These are phyloP conservation scores for Polytolypa hystricis DNA, from an alignment of 2,329 filamentous ascomycete species.

Conservation along the genomic window DNA sequence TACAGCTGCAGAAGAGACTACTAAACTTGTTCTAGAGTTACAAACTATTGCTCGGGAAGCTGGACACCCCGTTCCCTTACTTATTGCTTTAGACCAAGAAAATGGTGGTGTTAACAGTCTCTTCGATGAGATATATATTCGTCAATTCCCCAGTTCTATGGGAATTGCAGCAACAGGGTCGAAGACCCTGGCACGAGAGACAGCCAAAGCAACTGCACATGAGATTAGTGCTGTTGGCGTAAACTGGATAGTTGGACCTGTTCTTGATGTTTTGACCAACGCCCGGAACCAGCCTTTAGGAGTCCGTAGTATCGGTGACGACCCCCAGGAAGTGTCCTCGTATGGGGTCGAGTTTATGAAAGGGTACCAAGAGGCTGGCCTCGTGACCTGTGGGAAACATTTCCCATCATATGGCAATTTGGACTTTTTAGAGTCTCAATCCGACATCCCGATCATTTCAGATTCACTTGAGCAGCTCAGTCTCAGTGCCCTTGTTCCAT, in stretches of 20 bases:
- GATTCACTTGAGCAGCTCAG: conserved; percentile 88
- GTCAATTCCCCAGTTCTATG: conserved; percentile 96
- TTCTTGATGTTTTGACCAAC: conserved; percentile 88
- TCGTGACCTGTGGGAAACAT: conserved; percentile 87
- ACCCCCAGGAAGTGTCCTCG: conserved; percentile 87
- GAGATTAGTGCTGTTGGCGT: conserved; percentile 88
- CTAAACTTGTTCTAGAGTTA: conserved; percentile 75
- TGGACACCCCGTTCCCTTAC: conserved; percentile 75
- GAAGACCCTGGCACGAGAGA: conserved; percentile 71
- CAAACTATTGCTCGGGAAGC: conserved; percentile 86
- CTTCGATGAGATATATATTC: conserved; percentile 90
- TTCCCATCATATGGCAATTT: conserved; percentile 94
- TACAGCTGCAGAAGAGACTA: conserved; percentile 80
- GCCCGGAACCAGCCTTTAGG: conserved; percentile 82
- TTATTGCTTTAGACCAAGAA: conserved; percentile 91
- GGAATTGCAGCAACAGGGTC: conserved; percentile 87
- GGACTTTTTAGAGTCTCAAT: conserved; percentile 79
- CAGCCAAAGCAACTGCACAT: conserved; percentile 85
- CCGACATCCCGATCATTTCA: conserved; percentile 91
- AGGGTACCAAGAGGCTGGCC: conserved; percentile 81
- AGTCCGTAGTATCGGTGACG: conserved; percentile 80
- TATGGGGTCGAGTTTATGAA: conserved; percentile 86
- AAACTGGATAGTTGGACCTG: conserved; percentile 89
- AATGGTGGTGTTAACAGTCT: conserved; percentile 97
- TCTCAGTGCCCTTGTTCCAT: conserved; percentile 81